These are phyloP conservation scores for Drechslerella dactyloides DNA, from an alignment of 2,329 filamentous ascomycete genomes.

Conservation along the genomic window DNA sequence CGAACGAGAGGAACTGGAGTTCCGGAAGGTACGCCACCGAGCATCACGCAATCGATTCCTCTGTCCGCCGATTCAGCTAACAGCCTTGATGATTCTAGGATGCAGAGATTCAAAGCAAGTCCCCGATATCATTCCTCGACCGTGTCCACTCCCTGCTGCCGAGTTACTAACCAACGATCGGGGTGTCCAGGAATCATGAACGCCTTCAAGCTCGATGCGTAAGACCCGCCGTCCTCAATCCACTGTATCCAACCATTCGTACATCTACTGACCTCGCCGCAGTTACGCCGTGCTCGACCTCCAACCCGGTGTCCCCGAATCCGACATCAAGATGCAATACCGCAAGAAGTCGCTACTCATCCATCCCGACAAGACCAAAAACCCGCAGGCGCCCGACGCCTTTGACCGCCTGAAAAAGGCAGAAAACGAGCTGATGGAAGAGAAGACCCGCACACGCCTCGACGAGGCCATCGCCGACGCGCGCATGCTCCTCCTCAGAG, in stretches of 20 bases:
- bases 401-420: constrained; percentile 97
- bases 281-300: constrained; percentile 94
- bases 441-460: constrained; percentile 83
- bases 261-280: constrained; percentile 36
- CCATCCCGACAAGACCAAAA: constrained; percentile 96
- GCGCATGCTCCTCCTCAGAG: constrained; percentile 89
- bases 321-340: constrained; percentile 92
- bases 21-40: constrained; percentile 52
- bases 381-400: constrained; percentile 87
- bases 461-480: constrained; percentile 97
- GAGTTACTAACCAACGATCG: neutral
- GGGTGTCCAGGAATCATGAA: constrained; percentile 69
- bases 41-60: neutral
- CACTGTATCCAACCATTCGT: constrained; percentile 14
- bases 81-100: constrained; percentile 65
- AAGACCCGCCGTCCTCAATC: constrained; percentile 56
- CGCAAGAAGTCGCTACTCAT: constrained; percentile 98
- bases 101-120: constrained; percentile 81
- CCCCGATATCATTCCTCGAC: constrained; percentile 37
- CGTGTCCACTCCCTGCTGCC: neutral
- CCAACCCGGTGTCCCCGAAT: constrained; percentile 91
- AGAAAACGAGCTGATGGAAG: constrained; percentile 87
- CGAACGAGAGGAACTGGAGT: constrained; percentile 55
- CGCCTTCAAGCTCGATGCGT: constrained; percentile 81
- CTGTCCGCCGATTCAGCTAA: constrained; percentile 20